A percentile compares a stretch with the other conserved stretches of the same genome.
Conservation (phyloP, 441 rosid species). For the Pelargonium citronellum region DNA sequence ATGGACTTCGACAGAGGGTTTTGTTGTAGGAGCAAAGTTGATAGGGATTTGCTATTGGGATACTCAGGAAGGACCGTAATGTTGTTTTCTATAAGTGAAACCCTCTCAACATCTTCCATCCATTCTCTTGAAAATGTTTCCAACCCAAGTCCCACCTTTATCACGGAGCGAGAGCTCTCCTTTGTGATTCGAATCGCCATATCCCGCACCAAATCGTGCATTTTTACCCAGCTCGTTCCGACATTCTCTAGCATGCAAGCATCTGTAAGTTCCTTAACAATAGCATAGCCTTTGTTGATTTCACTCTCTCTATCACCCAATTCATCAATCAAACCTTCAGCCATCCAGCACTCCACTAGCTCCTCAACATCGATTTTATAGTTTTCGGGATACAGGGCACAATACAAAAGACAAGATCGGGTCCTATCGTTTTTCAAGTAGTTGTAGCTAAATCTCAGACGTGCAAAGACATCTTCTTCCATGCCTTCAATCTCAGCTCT, state of each 20-base stretch:
- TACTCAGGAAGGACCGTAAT: background rate
- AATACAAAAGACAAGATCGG: slow-evolving; percentile 23
- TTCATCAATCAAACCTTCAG: slow-evolving; percentile 13
- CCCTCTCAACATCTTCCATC: slow-evolving; percentile 12
- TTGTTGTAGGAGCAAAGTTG: slow-evolving; percentile 19
- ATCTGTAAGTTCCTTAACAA: slow-evolving; percentile 22
- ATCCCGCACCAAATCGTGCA: slow-evolving; percentile 29
- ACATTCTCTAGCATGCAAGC: slow-evolving; percentile 21
- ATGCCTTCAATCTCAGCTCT: slow-evolving; percentile 17
- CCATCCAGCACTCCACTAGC: slow-evolving; percentile 23
- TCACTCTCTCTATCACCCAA: slow-evolving; percentile 2
- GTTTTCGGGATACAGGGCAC: slow-evolving; percentile 22
- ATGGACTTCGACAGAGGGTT: slow-evolving; percentile 14
- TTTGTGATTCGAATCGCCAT: slow-evolving; percentile 22
- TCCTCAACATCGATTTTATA: slow-evolving; percentile 11
- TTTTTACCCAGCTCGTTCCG: slow-evolving; percentile 10
- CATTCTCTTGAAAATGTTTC: slow-evolving; percentile 5
- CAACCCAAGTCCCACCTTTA: slow-evolving; percentile 17
- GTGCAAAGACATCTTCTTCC: slow-evolving; percentile 18
- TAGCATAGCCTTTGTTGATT: slow-evolving; percentile 9
- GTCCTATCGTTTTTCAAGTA: slow-evolving; percentile 7
- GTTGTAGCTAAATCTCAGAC: slow-evolving; percentile 20
- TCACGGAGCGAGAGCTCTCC: slow-evolving; percentile 9
- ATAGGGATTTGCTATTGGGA: slow-evolving; percentile 6
- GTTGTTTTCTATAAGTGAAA: slow-evolving; percentile 23